A percentile compares a stretch with the other conserved stretches of the same genome.
Evolutionary conservation across 2,329 filamentous ascomycete species (phyloP).

Genomic region (Chaetomiaceae sp.): DNA sequence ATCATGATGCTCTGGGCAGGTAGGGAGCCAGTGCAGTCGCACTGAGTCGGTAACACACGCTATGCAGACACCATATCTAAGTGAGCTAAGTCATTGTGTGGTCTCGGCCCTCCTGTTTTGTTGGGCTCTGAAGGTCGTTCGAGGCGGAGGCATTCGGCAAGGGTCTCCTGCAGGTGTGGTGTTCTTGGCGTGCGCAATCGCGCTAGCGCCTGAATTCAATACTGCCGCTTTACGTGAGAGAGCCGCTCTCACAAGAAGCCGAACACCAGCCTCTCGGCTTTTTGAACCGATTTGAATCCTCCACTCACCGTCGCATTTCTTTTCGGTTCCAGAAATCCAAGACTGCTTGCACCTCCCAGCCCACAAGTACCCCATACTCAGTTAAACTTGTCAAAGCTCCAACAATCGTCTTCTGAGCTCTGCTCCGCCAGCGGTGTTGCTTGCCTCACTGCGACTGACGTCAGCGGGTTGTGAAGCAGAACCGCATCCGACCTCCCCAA

Average conservation of each 20-base stretch:
- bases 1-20: too few species aligned
- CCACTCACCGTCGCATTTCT: background rate
- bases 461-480: conserved; percentile 1
- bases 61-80: too few species aligned
- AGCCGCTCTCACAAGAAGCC: background rate
- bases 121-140: too few species aligned
- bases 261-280: conserved; percentile 2
- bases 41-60: too few species aligned
- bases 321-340: background rate
- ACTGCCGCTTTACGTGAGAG: too few species aligned
- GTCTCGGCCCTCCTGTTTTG: background rate
- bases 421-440: too few species aligned
- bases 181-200: conserved; percentile 10
- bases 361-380: background rate
- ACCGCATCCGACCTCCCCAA: too few species aligned
- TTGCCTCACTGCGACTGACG: conserved; percentile 5
- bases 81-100: background rate
- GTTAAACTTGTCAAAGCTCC: background rate
- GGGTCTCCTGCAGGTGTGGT: background rate
- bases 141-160: background rate
- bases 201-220: background rate
- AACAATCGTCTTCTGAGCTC: background rate
- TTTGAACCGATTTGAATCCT: background rate
- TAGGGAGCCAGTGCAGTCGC: too few species aligned
- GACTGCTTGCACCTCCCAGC: background rate